Conservation (phyloP, 1,284 basidiomycete genomes). For the Boletus mariae region DNA sequence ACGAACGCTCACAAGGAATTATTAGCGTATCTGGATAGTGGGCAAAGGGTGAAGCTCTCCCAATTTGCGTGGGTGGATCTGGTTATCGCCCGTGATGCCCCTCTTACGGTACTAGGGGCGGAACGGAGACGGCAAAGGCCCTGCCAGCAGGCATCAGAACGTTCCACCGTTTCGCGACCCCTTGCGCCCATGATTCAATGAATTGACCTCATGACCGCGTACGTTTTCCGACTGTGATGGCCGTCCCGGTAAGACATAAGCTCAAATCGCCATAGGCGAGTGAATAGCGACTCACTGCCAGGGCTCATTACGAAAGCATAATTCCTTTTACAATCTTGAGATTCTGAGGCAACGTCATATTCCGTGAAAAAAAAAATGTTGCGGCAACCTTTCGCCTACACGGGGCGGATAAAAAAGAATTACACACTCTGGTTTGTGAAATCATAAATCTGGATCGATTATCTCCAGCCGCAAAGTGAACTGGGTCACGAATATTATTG, state of each 20-base stretch:
- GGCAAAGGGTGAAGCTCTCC: background rate
- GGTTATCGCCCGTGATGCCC: constrained; percentile 6
- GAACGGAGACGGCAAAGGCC: constrained; percentile 1
- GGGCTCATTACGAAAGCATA: background rate
- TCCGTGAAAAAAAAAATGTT: background rate
- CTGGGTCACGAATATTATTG: background rate
- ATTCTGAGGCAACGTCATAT: background rate
- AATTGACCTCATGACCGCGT: constrained; percentile 3
- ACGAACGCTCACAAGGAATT: no score
- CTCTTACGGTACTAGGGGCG: background rate
- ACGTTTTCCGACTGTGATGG: background rate
- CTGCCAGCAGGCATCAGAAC: constrained; percentile 1
- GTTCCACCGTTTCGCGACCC: background rate
- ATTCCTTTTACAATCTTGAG: background rate
- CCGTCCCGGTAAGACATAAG: background rate
- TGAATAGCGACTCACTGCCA: background rate
- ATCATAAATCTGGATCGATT: no score
- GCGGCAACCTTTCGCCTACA: background rate
- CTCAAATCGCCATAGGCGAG: background rate
- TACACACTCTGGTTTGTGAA: background rate
- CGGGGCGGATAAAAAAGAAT: background rate
- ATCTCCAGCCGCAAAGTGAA: background rate
- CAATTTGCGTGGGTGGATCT: background rate
- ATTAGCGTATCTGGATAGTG: background rate
- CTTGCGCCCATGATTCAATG: constrained; percentile 2